Base-by-base conservation (phyloP, 192 early-diverging fungal genomes). In the Gaertneriomyces semiglobifer region DNA sequence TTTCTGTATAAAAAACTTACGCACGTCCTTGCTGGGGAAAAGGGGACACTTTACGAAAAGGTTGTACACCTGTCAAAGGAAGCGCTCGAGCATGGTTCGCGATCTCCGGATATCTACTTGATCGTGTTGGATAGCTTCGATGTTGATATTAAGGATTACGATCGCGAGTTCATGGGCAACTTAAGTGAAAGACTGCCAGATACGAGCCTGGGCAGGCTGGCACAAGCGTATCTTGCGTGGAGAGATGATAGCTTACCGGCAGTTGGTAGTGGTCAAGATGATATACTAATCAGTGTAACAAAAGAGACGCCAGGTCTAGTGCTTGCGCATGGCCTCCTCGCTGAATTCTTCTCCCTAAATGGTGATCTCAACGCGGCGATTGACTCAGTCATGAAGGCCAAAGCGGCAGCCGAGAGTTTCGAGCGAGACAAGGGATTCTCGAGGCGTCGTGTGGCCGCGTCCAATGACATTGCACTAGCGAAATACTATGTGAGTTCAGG, bases 381-480 rank as follows among this genome's bases (percentile, higher is more conserved):
- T 33, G 25, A 33, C 25, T 33, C 25, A 2, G 25, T 33, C 25
- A 33, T 33, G 1, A 33, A 33, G 2, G 25, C 25, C 2, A 33
- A 33, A 33, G 25, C 25, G 25, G 25, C 25, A 33, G 25, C 25
- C 25, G 25, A 33, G 25, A 33, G 25, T 33, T 33, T 33, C 25
- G 18, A 10, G 12, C 11, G n/a, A 62, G 60, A 25, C 20, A 7
- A 62, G 2, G 44, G 45, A 42, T 9, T 51, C 4, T 0, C 57
- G 57, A 19, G 5, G 7, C 7, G 11, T 50, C 44, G 52, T n/a
- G 63, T 65, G 14, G 48, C 63, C n/a, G 50, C 53, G 43, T 70
- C 66, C 8, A 44, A 69, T 40, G 63, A 68, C 44, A 20, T 72
- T 38, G 53, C 44, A 18, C 53, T 69, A 18, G 78, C 66, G 6